These are phyloP conservation scores for Letharia columbiana DNA, from an alignment of 495 filamentous ascomycete species.

Conservation along the genomic window DNA sequence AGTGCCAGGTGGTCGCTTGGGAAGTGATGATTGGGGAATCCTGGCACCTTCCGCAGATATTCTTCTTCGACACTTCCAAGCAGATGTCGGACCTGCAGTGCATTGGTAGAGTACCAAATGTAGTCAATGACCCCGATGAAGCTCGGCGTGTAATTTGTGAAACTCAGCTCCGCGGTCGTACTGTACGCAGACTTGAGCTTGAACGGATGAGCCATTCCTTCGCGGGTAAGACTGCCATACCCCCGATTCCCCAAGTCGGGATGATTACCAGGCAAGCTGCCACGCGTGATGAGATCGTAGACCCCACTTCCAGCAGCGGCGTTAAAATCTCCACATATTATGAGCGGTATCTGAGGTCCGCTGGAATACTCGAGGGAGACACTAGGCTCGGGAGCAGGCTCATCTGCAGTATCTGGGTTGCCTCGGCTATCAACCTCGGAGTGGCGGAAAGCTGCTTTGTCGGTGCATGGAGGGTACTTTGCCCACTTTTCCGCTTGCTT, in stretches of 20 bases:
- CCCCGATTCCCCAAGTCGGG: conserved; percentile 60
- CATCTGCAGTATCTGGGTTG: conserved; percentile 42
- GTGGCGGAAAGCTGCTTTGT: conserved; percentile 67
- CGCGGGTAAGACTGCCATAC: conserved; percentile 85
- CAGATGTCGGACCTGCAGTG: conserved; percentile 74
- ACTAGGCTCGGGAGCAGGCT: conserved; percentile 42
- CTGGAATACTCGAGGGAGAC: conserved; percentile 71
- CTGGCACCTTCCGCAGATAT: conserved; percentile 82
- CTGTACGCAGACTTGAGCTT: conserved; percentile 81
- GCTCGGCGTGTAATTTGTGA: conserved; percentile 91
- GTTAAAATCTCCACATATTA: conserved; percentile 95
- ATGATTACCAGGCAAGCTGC: conserved; percentile 62
- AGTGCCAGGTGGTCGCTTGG: conserved; percentile 94
- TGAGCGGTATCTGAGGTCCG: conserved; percentile 77
- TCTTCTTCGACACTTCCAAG: conserved; percentile 86
- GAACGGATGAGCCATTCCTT: conserved; percentile 92
- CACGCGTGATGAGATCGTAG: conserved; percentile 76
- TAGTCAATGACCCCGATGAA: conserved; percentile 92
- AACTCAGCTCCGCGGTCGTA: conserved; percentile 68
- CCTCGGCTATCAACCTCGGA: conserved; percentile 45
- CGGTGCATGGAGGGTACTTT: conserved; percentile 62
- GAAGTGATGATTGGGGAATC: conserved; percentile 96
- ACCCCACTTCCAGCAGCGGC: conserved; percentile 75
- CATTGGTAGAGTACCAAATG: conserved; percentile 92
- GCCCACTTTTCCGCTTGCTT: conserved; percentile 77